Base-by-base conservation (phyloP, 2,329 filamentous ascomycete genomes). In the Ilyonectria mors-panacis region DNA sequence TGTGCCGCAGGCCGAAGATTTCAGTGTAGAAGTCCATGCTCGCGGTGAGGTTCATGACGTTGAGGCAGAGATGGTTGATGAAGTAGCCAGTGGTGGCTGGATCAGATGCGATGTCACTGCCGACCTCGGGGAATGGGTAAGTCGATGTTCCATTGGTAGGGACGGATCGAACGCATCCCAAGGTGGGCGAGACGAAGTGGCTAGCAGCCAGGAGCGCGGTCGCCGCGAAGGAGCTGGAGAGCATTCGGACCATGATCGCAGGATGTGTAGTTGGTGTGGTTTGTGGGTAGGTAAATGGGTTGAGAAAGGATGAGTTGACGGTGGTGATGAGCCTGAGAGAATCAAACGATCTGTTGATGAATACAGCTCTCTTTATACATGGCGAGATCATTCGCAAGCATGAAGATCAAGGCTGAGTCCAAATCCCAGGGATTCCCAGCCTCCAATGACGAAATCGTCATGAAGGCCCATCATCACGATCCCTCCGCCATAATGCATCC, bases 41-140 rank as follows among this genome's bases (percentile, higher is more conserved):
- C 4, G 65, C 71, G 3, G 66, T 77, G 3, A 80, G 59, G 70
- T 81, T 76, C 58, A 63, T 70, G n/a, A 78, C 77, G 13, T 75
- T 73, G 44, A 81, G 70, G 50, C 70, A 74, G 21, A 81, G 59
- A 68, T 81, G 79, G 68, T 81, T 81, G 63, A 81, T 70, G 51
- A 75, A 78, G 71, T 78, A 81, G 44, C 80, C 78, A 1, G 67
- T 60, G 7, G 80, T 82, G 7, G 74, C 77, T 4, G 68, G 68
- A 55, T 78, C 73, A 19, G 78, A 71, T 7, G 73, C 72, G 2
- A 70, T 69, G 58, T 81, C 78, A 13, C 39, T 59, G 5, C 67
- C 67, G 0, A 65, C 7, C 17, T 61, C 56, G 7, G 59, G 35
- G 10, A 59, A 63, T 9, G 66, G 63, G 50, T 63, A 66, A 2